Percentiles rank a stretch among this genome's conserved stretches.
phyloP scores from a whole-genome alignment of 2,329 filamentous ascomycete species.

The Trichothecium sympodiale region DNA sequence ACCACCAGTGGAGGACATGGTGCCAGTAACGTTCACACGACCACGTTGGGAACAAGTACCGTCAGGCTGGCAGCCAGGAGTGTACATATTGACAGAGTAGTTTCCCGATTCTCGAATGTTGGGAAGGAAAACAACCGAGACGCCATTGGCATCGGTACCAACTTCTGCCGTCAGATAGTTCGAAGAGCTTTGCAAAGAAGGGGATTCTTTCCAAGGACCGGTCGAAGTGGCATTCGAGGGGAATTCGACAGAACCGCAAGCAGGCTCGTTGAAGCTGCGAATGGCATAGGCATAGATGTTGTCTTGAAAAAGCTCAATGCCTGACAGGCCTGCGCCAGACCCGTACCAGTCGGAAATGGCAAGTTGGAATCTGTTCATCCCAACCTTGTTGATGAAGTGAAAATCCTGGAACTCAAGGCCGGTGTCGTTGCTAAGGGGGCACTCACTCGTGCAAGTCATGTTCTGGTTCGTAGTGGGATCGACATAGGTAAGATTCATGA shows the following conservation, averaged over 20 bases:
- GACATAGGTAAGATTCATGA: constrained; percentile 90
- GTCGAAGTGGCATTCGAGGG: constrained; percentile 57
- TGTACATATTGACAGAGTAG: constrained; percentile 85
- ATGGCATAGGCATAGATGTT: constrained; percentile 80
- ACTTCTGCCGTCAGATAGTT: constrained; percentile 66
- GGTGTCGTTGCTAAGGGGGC: constrained; percentile 66
- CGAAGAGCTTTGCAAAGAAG: constrained; percentile 58
- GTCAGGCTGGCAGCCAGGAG: constrained; percentile 79
- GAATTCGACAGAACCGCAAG: constrained; percentile 52
- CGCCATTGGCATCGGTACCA: constrained; percentile 43
- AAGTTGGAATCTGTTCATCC: constrained; percentile 78
- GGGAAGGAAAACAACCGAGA: constrained; percentile 68
- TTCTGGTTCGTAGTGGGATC: constrained; percentile 61
- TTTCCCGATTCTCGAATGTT: constrained; percentile 83
- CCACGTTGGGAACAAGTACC: constrained; percentile 66
- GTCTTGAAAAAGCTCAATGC: constrained; percentile 78
- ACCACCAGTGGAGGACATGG: constrained; percentile 43
- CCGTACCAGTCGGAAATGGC: constrained; percentile 86
- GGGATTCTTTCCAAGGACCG: constrained; percentile 62
- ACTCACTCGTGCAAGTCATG: constrained; percentile 66
- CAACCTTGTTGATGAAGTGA: constrained; percentile 74
- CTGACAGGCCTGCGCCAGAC: constrained; percentile 69
- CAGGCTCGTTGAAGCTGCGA: constrained; percentile 77
- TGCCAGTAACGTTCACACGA: constrained; percentile 68
- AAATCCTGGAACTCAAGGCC: constrained; percentile 73